Base-by-base conservation (phyloP, 805 yeast genomes). In the Kuraishia hungarica region DNA sequence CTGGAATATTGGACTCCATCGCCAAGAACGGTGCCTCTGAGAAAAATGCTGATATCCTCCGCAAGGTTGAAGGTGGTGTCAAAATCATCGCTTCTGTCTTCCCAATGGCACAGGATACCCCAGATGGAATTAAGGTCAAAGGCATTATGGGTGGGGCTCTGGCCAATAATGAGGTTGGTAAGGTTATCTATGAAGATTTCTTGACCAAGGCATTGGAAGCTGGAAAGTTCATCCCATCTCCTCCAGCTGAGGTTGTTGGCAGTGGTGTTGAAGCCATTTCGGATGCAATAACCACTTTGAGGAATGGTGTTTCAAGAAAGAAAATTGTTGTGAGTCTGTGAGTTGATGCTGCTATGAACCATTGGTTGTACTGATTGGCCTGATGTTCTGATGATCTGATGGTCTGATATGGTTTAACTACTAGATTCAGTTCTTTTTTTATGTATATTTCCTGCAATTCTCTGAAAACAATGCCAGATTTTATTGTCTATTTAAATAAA, bases 251-350 rank as follows among this genome's bases (percentile, higher is more conserved):
- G 2, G 49, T 51, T 8, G 28, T 39, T n/a, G 53, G 53, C 17
- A 43, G 20, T 39, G 53, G 53, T 29, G 7, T 51, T 17, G 53
- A 51, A 19, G 19, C 6, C 49, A 39, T 51, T 19, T 22, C 39
- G 26, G 11, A 24, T 23, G 53, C 53, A 7, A 17, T 43, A 6
- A 23, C 39, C 39, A 11, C 24, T 19, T 28, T 20, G 23, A 26
- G 24, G 19, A 39, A 5, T 28, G 53, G 53, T 19, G 53, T 51
- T 26, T 43, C 50, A 3, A 49, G 28, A 7, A 23, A 19, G 22
- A 51, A 51, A 26, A 10, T 39, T 11, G 53, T 51, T 10, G 53
- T 51, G 49, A 20, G 47, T n/a, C 10, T 50, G 3, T 50, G 43
- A 46, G 8, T 2, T 5, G 29, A 26, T 5, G 29, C 5, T 5